Percentiles rank a stretch among this genome's conserved stretches.
Evolutionary conservation across 345 rosid genomes (phyloP).

Genomic region (Populus deltoides): DNA sequence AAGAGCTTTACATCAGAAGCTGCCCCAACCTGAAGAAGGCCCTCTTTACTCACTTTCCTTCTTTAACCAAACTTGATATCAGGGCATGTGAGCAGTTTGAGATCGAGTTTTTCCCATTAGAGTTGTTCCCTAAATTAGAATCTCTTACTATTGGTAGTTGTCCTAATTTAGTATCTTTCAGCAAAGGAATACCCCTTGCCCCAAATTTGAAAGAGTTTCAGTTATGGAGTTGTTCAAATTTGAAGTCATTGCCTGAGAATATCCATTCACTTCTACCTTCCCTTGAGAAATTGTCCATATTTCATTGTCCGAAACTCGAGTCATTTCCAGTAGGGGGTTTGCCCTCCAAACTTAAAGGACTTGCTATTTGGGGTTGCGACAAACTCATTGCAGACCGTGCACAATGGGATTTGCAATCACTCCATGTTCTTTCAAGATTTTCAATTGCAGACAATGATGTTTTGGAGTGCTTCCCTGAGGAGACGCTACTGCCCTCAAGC

Average conservation of each 20-base stretch:
- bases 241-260: slow-evolving; percentile 4
- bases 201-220: background rate
- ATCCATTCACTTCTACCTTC: slow-evolving; percentile 12
- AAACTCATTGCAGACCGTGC: background rate
- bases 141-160: background rate
- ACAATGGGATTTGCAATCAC: slow-evolving; percentile 12
- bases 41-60: background rate
- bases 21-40: background rate
- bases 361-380: slow-evolving; percentile 2
- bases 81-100: background rate
- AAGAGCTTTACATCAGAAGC: background rate
- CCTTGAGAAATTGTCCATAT: background rate
- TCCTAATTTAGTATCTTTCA: slow-evolving; percentile 1
- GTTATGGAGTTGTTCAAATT: slow-evolving; percentile 1
- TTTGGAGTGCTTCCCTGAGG: slow-evolving; percentile 16
- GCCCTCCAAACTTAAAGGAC: slow-evolving; percentile 11
- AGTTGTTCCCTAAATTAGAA: background rate
- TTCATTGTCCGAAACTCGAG: slow-evolving; percentile 11
- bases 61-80: background rate
- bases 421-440: background rate
- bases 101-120: slow-evolving; percentile 1
- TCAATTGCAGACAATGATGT: background rate
- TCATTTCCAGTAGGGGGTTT: slow-evolving; percentile 13
- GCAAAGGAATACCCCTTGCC: background rate
- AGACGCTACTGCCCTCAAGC: background rate